Conservation (phyloP, 495 filamentous ascomycete genomes). For the Hypoxylon intermedium region DNA sequence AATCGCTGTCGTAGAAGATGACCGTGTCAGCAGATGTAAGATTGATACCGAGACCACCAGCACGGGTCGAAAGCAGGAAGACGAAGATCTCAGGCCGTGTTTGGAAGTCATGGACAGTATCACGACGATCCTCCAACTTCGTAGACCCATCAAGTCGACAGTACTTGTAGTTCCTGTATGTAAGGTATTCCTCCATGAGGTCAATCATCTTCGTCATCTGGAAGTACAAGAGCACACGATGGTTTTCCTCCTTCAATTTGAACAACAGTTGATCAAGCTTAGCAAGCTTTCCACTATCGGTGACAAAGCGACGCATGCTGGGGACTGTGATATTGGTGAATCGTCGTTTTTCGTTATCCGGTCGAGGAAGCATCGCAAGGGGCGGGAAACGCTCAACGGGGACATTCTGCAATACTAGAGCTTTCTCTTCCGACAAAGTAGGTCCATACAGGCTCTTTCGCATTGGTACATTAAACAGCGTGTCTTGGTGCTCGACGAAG, state of each 20-base stretch:
- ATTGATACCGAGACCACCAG: slow-evolving; percentile 97
- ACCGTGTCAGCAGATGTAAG: slow-evolving; percentile 90
- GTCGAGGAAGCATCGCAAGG: slow-evolving; percentile 71
- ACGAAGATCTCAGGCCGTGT: slow-evolving; percentile 90
- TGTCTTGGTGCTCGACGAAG: slow-evolving; percentile 70
- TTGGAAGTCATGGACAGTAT: slow-evolving; percentile 98
- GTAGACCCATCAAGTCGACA: slow-evolving; percentile 95
- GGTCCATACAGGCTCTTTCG: slow-evolving; percentile 77
- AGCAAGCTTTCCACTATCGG: slow-evolving; percentile 94
- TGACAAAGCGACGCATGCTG: slow-evolving; percentile 98
- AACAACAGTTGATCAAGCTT: slow-evolving; percentile 87
- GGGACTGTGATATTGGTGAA: slow-evolving; percentile 93
- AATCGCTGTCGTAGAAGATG: slow-evolving; percentile 99
- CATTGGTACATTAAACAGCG: slow-evolving; percentile 78
- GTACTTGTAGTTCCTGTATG: slow-evolving; percentile 98
- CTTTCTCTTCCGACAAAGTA: slow-evolving; percentile 70
- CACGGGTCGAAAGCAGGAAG: slow-evolving; percentile 93
- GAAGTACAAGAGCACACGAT: slow-evolving; percentile 99
- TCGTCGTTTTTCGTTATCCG: slow-evolving; percentile 76
- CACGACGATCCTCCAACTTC: slow-evolving; percentile 96
- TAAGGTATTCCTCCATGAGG: slow-evolving; percentile 98
- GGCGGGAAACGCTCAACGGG: slow-evolving; percentile 68
- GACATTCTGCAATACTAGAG: slow-evolving; percentile 72
- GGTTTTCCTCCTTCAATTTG: slow-evolving; percentile 86
- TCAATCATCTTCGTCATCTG: slow-evolving; percentile 99